Evolutionary conservation across 805 yeast species (phyloP).

Genomic region (Lipomyces lipofer): DNA sequence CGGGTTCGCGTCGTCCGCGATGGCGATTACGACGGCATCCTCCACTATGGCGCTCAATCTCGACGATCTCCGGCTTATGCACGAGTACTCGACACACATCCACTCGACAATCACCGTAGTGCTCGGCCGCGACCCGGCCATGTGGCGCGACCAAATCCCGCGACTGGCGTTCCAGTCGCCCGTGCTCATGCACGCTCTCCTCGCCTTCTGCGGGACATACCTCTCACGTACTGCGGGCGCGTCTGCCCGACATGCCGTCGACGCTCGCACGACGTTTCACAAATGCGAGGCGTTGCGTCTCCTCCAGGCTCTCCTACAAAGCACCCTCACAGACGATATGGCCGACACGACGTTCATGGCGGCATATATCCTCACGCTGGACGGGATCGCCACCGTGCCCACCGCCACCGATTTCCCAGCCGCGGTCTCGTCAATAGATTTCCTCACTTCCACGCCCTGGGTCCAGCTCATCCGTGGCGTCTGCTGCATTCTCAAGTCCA

Average conservation of each 20-base stretch:
- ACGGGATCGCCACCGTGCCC: slow-evolving; percentile 48
- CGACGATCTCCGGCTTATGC: slow-evolving; percentile 78
- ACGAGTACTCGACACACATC: slow-evolving; percentile 82
- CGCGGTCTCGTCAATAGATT: slow-evolving; percentile 46
- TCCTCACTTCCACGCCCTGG: slow-evolving; percentile 93
- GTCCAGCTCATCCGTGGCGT: slow-evolving; percentile 96
- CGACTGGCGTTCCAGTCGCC: slow-evolving; percentile 84
- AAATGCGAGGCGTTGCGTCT: slow-evolving; percentile 82
- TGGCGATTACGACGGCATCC: too few species aligned
- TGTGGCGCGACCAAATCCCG: slow-evolving; percentile 89
- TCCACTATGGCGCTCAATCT: slow-evolving; percentile 51
- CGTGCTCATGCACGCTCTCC: slow-evolving; percentile 85
- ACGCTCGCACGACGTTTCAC: slow-evolving; percentile 46
- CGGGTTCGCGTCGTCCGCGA: too few species aligned
- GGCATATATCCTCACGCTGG: slow-evolving; percentile 87
- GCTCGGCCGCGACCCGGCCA: slow-evolving; percentile 79
- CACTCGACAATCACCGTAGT: slow-evolving; percentile 87
- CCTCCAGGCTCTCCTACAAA: slow-evolving; percentile 77
- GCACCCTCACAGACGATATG: slow-evolving; percentile 73
- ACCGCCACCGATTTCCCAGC: slow-evolving; percentile 58
- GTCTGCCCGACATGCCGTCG: not conserved
- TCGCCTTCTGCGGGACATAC: slow-evolving; percentile 93
- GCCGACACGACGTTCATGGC: slow-evolving; percentile 87
- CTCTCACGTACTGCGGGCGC: slow-evolving; percentile 54
- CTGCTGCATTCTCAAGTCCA: slow-evolving; percentile 91